Conservation (phyloP, 192 early-diverging fungal species). For the Umbelopsis sp. region DNA sequence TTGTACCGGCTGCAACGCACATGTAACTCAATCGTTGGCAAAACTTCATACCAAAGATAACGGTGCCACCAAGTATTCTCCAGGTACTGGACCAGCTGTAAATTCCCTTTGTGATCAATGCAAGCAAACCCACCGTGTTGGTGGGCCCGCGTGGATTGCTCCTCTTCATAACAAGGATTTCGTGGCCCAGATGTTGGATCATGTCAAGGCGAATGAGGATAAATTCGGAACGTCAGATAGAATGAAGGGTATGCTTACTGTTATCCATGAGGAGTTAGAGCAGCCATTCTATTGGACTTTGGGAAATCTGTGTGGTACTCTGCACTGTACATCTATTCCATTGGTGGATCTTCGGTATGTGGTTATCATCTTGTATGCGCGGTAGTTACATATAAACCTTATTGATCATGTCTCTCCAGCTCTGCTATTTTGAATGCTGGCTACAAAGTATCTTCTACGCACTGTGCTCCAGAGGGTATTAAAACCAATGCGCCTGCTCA, state of each 20-base stretch:
- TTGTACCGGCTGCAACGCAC: conserved; percentile 84
- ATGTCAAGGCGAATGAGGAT: conserved; percentile 59
- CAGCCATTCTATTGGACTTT: conserved; percentile 85
- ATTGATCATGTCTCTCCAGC: conserved; percentile 37
- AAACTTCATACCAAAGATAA: conserved; percentile 53
- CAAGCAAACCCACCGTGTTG: conserved; percentile 74
- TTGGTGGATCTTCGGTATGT: conserved; percentile 65
- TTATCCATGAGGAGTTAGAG: conserved; percentile 79
- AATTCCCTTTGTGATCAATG: conserved; percentile 75
- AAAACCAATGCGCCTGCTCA: conserved; percentile 91
- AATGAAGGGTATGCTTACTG: conserved; percentile 96
- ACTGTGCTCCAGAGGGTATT: conserved; percentile 76
- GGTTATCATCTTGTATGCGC: not conserved
- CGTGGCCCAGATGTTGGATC: conserved; percentile 78
- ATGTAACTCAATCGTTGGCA: conserved; percentile 75
- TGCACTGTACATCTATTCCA: conserved; percentile 78
- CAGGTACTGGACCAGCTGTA: conserved; percentile 64
- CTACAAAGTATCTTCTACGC: conserved; percentile 86
- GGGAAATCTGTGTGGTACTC: conserved; percentile 63
- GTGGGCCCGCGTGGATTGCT: conserved; percentile 90
- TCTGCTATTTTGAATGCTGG: conserved; percentile 93
- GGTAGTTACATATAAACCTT: not conserved
- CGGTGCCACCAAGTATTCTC: conserved; percentile 66
- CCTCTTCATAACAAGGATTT: conserved; percentile 86
- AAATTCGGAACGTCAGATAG: conserved; percentile 82